These are phyloP conservation scores for Pulicaria dysenterica DNA, from an alignment of 129 eudicot species.

Conservation along the genomic window DNA sequence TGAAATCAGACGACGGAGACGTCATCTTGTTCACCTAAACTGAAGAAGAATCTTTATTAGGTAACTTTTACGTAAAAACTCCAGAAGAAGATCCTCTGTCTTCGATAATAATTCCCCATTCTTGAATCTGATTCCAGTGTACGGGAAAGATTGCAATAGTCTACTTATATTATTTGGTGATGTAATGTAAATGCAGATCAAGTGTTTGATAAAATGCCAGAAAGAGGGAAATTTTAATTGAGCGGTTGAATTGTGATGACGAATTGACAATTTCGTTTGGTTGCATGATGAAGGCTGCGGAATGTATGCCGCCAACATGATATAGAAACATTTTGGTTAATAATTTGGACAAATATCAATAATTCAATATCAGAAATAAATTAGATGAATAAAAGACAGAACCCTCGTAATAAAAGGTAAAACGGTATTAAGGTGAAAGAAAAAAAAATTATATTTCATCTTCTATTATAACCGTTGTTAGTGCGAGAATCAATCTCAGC, in stretches of 20 bases:
- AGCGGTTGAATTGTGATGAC: not conserved
- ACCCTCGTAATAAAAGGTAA: too few relatives aligned
- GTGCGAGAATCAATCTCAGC: too few relatives aligned
- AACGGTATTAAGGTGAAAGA: too few relatives aligned
- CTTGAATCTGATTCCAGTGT: not conserved
- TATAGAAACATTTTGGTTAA: too few relatives aligned
- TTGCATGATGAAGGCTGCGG: conserved; percentile 7
- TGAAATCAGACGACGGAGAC: conserved; percentile 32
- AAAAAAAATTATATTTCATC: too few relatives aligned
- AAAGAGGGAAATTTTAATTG: not conserved
- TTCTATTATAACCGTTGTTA: too few relatives aligned
- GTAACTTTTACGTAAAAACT: not conserved
- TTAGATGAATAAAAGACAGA: too few relatives aligned
- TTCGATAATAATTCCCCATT: too few relatives aligned
- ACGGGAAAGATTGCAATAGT: too few relatives aligned
- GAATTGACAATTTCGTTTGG: not conserved
- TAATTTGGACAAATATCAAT: too few relatives aligned
- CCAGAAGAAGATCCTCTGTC: too few relatives aligned
- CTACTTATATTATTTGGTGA: not conserved
- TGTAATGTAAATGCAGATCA: conserved; percentile 2
- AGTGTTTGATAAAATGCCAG: conserved; percentile 28
- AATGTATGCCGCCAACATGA: conserved; percentile 35
- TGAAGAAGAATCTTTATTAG: conserved; percentile 19
- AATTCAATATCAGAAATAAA: too few relatives aligned
- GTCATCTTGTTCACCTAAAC: not conserved